phyloP scores from a whole-genome alignment of 495 filamentous ascomycete genomes.

The Cercophora scortea region DNA sequence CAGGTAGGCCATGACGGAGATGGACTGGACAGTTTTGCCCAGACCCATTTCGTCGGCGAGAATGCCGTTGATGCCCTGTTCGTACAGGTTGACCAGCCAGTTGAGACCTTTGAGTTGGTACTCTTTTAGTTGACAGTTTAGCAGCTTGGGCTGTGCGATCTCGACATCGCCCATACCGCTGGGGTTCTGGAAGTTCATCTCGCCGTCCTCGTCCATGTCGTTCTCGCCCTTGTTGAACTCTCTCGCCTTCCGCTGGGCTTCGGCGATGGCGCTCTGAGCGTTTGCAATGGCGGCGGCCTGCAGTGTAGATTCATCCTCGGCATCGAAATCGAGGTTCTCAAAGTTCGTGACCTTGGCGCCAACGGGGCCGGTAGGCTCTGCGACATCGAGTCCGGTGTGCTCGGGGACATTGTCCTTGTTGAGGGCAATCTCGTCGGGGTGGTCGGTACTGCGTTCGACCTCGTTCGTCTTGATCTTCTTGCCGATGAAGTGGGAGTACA shows the following conservation, averaged over 20 bases:
- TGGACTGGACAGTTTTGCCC: slow-evolving; percentile 97
- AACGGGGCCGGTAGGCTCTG: slow-evolving; percentile 49
- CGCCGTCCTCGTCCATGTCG: slow-evolving; percentile 70
- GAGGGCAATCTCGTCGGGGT: slow-evolving; percentile 53
- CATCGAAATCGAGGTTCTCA: slow-evolving; percentile 92
- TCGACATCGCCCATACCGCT: slow-evolving; percentile 89
- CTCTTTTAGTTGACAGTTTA: slow-evolving; percentile 90
- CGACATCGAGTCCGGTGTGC: slow-evolving; percentile 40
- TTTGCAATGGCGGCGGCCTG: slow-evolving; percentile 85
- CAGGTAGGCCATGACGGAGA: slow-evolving; percentile 98
- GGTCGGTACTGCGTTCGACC: slow-evolving; percentile 79
- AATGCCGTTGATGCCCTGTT: slow-evolving; percentile 99
- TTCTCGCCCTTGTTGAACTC: slow-evolving; percentile 72
- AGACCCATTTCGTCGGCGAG: slow-evolving; percentile 99
- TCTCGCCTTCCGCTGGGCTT: slow-evolving; percentile 86
- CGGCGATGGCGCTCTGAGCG: slow-evolving; percentile 90
- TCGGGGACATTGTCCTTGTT: slow-evolving; percentile 36
- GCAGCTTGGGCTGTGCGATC: slow-evolving; percentile 88
- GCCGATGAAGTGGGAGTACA: slow-evolving; percentile 99
- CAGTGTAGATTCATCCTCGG: slow-evolving; percentile 78
- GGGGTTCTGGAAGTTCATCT: slow-evolving; percentile 99
- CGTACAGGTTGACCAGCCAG: slow-evolving; percentile 98
- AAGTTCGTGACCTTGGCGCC: slow-evolving; percentile 78
- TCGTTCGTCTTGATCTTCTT: slow-evolving; percentile 98
- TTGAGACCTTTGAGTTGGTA: slow-evolving; percentile 98